These are phyloP conservation scores for Chamaecrista fasciculata DNA, from an alignment of 306 rosid genomes.

Conservation along the genomic window DNA sequence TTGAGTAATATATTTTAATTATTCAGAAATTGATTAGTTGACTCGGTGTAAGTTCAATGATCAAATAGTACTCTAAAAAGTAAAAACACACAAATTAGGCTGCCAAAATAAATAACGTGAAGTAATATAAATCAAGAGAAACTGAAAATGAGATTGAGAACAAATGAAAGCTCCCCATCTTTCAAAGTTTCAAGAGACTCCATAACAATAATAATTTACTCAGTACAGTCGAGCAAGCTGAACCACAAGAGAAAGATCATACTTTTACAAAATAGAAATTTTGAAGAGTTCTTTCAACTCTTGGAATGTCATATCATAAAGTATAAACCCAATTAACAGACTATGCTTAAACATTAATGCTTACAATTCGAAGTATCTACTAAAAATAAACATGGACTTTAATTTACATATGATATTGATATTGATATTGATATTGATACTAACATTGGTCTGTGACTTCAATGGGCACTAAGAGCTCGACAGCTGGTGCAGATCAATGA, in stretches of 20 bases:
- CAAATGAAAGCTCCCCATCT: too few relatives aligned
- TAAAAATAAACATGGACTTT: slow-evolving; percentile 36
- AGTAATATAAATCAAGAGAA: too few relatives aligned
- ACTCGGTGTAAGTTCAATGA: too few relatives aligned
- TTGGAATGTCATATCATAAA: slow-evolving; percentile 17
- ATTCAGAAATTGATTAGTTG: too few relatives aligned
- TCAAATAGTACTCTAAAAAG: too few relatives aligned
- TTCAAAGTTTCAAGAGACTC: too few relatives aligned
- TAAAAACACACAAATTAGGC: too few relatives aligned
- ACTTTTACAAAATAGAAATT: slow-evolving; percentile 23
- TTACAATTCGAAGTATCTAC: slow-evolving; percentile 48
- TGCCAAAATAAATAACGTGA: too few relatives aligned
- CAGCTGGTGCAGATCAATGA: slow-evolving; percentile 31
- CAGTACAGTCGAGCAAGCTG: background rate
- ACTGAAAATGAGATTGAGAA: too few relatives aligned
- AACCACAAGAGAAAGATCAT: slow-evolving; percentile 1
- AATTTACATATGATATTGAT: slow-evolving; percentile 31
- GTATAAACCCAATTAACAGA: slow-evolving; percentile 44
- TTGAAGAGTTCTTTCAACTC: slow-evolving; percentile 19
- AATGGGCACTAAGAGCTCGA: slow-evolving; percentile 34
- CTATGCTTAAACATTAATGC: slow-evolving; percentile 42
- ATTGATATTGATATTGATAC: too few relatives aligned
- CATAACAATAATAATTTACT: too few relatives aligned
- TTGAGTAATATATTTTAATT: too few relatives aligned
- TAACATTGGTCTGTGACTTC: slow-evolving; percentile 40